Evolutionary conservation across 2,329 filamentous ascomycete species (phyloP).

Genomic region (Pseudomassariella vexata): DNA sequence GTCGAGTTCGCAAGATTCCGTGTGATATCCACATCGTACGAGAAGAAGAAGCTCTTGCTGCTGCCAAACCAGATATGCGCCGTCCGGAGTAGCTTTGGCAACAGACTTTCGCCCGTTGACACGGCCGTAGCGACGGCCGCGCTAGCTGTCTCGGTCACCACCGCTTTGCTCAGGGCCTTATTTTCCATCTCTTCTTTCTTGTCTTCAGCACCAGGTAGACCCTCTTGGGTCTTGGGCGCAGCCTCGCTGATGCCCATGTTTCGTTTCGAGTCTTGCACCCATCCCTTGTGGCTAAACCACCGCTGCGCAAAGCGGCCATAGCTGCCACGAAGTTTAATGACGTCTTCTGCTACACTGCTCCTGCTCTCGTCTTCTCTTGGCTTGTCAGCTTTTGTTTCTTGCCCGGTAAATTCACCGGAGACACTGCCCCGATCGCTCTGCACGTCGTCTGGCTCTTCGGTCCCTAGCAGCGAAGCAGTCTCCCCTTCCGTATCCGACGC

Average conservation of each 20-base stretch:
- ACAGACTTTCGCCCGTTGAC: slow-evolving; percentile 46
- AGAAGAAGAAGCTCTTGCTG: slow-evolving; percentile 86
- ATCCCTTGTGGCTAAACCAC: slow-evolving; percentile 85
- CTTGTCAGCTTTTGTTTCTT: slow-evolving; percentile 17
- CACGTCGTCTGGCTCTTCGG: slow-evolving; percentile 23
- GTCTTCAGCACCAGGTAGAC: slow-evolving; percentile 3
- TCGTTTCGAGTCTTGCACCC: slow-evolving; percentile 66
- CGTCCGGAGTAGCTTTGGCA: slow-evolving; percentile 80
- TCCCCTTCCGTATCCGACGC: slow-evolving; percentile 43
- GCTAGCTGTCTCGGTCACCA: slow-evolving; percentile 20
- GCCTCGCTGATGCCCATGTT: slow-evolving; percentile 60
- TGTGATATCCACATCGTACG: slow-evolving; percentile 91
- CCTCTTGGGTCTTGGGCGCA: slow-evolving; percentile 14
- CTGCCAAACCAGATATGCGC: slow-evolving; percentile 78
- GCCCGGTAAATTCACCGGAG: slow-evolving; percentile 10
- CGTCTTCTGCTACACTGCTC: slow-evolving; percentile 78
- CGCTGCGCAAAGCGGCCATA: slow-evolving; percentile 86
- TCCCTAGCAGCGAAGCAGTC: slow-evolving; percentile 28
- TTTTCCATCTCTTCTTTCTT: slow-evolving; percentile 12
- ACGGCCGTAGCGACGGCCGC: slow-evolving; percentile 12
- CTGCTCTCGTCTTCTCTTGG: slow-evolving; percentile 17
- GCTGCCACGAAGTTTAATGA: slow-evolving; percentile 73
- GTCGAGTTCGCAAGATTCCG: slow-evolving; percentile 44
- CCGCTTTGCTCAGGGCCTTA: slow-evolving; percentile 21
- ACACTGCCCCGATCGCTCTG: slow-evolving; percentile 18